These are phyloP conservation scores for Monosporozyma unispora DNA, from an alignment of 805 yeast species.

Conservation along the genomic window DNA sequence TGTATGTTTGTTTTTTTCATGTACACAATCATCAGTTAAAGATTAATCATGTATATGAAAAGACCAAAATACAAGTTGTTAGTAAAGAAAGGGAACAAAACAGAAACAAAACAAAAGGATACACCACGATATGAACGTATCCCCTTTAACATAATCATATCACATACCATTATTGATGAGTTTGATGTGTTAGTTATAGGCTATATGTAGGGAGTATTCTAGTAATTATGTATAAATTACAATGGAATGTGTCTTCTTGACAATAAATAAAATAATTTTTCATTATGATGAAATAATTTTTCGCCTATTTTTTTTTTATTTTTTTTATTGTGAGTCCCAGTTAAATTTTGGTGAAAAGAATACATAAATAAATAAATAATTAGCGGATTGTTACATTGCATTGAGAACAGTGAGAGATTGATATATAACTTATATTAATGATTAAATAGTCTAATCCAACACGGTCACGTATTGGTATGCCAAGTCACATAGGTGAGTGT, in stretches of 20 bases:
- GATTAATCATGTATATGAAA: background rate
- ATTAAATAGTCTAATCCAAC: slow-evolving; percentile 20
- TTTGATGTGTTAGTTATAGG: background rate
- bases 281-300: too few species aligned
- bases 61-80: background rate
- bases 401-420: too few species aligned
- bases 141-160: too few species aligned
- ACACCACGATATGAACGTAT: too few species aligned
- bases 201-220: background rate
- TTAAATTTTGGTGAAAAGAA: too few species aligned
- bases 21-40: too few species aligned
- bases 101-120: too few species aligned
- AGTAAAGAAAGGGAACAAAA: background rate
- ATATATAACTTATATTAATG: too few species aligned
- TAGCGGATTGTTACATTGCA: too few species aligned
- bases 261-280: too few species aligned
- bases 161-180: background rate
- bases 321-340: background rate
- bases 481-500: slow-evolving; percentile 14
- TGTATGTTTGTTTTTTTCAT: background rate
- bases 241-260: slow-evolving; percentile 1
- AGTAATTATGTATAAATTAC: background rate
- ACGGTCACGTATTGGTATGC: slow-evolving; percentile 27
- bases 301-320: too few species aligned
- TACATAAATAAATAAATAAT: too few species aligned